A percentile compares a stretch with the other conserved stretches of the same genome.
These are phyloP conservation scores for Colletotrichum spinosum DNA, from an alignment of 2,329 filamentous ascomycete species.

Conservation along the genomic window DNA sequence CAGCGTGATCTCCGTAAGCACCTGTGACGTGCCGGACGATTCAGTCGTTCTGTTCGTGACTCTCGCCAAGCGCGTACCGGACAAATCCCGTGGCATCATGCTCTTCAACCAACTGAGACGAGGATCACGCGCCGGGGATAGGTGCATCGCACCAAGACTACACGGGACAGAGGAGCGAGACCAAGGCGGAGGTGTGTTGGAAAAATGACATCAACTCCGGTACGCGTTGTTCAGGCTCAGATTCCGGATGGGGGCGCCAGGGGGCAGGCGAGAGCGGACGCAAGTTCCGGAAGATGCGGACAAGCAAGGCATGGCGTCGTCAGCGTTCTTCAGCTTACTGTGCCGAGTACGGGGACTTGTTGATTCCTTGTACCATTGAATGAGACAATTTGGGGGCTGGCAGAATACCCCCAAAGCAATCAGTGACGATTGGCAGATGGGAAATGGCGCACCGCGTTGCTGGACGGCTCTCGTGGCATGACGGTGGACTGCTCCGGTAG, in stretches of 20 bases:
- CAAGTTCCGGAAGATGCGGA: conserved; percentile 31
- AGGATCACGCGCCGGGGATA: conserved; percentile 16
- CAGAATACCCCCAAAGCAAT: background rate
- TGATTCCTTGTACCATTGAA: no score
- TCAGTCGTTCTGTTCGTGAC: background rate
- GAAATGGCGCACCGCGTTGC: conserved; percentile 30
- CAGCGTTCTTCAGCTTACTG: conserved; percentile 30
- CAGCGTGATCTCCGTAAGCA: background rate
- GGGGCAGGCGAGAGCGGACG: conserved; percentile 31
- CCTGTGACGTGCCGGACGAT: background rate
- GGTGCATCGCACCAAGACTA: conserved; percentile 26
- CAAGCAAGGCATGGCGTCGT: conserved; percentile 26
- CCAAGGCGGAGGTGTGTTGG: conserved; percentile 34
- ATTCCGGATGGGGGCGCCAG: conserved; percentile 27
- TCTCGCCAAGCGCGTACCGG: conserved; percentile 22
- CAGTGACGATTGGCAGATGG: background rate
- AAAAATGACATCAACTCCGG: conserved; percentile 36
- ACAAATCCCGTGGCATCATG: conserved; percentile 17
- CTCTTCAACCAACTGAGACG: background rate
- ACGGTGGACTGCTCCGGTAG: conserved; percentile 13
- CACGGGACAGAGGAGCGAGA: conserved; percentile 21
- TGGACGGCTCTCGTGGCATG: background rate
- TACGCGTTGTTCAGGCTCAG: conserved; percentile 21
- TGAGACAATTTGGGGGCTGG: no score
- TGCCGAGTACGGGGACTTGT: no score